Conservation (phyloP, 179 eudicot genomes). For the Vitellaria paradoxa region DNA sequence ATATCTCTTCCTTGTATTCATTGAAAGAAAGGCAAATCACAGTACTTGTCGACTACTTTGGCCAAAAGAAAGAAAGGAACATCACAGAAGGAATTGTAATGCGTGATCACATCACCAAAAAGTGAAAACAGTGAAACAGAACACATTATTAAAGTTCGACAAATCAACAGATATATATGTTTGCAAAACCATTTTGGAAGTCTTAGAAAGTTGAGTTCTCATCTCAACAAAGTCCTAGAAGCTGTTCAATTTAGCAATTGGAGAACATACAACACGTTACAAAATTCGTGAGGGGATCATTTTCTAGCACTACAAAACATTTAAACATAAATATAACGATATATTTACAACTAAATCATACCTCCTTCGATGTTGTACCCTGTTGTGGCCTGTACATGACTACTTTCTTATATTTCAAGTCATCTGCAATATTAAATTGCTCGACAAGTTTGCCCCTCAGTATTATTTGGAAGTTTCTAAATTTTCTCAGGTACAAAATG, state of each 20-base stretch:
- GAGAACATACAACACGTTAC: not conserved
- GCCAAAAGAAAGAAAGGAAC: not conserved
- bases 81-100: not conserved
- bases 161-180: not conserved
- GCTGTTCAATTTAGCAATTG: not conserved
- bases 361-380: constrained; percentile 55
- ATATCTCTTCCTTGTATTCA: not conserved
- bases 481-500: constrained; percentile 75
- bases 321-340: not conserved
- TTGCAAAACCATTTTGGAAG: not conserved
- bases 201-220: not conserved
- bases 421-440: constrained; percentile 68
- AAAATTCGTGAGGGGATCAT: not conserved
- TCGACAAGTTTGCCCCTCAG: constrained; percentile 88
- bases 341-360: constrained; percentile 15
- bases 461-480: constrained; percentile 71
- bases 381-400: constrained; percentile 68
- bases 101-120: not conserved
- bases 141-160: constrained; percentile 1
- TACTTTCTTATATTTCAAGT: constrained; percentile 45
- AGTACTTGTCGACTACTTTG: not conserved
- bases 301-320: not conserved
- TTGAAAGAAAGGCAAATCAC: not conserved
- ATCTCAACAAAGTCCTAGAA: constrained; percentile 3
- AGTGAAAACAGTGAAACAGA: not conserved